Evolutionary conservation across 192 early-diverging fungal species (phyloP), one percentile per base, ranked within the genome.

Genomic region (Mortierella antarctica): DNA sequence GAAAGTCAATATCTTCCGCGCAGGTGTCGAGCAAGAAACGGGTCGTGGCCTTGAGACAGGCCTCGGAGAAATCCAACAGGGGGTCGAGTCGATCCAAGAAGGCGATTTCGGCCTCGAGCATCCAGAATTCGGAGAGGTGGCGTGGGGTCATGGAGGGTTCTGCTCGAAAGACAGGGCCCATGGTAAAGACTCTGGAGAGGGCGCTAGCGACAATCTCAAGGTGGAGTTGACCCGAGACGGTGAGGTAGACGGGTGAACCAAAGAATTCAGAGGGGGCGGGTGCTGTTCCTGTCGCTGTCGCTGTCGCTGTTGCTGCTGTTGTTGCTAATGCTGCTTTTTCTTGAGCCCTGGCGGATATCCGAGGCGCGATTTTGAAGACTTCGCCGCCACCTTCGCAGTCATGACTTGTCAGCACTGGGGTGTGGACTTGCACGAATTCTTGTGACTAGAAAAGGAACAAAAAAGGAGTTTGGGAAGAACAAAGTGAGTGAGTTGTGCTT

Each of bases 371-470:
- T 41, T 87, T 83, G 72, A 97, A 97, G 4, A 91, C 91, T 75
- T 97, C 94, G 9, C 96, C 95, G 13, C 92, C 96, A 41, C 95
- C 96, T 66, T 97, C 96, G 84, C 95, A 97, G 72, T 97, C 96
- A 66, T 92, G 90, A 7, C 91, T 85, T 12, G 96, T 97, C 71
- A 97, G 56, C 5, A 94, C 85, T 1, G 96, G 96, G 8, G 96
- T 96, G 60, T 95, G 91, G 46, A 94, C 77, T 42, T 91, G 90
- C 8, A 92, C 68, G 71, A 95, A 96, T 52, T 94, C 90, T 75
- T 93, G 84, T 23, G 87, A 84, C 89, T 91, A 65, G 23, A 17
- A 57, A 57, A 48, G 47, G 21, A 54, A 57, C 1, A 23, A 40
- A 21, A 60, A 60, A 17, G 17, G 8, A 4, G 6, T 42, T 14